Conservation (phyloP, 805 yeast genomes). For the Maudiozyma barnettii region DNA sequence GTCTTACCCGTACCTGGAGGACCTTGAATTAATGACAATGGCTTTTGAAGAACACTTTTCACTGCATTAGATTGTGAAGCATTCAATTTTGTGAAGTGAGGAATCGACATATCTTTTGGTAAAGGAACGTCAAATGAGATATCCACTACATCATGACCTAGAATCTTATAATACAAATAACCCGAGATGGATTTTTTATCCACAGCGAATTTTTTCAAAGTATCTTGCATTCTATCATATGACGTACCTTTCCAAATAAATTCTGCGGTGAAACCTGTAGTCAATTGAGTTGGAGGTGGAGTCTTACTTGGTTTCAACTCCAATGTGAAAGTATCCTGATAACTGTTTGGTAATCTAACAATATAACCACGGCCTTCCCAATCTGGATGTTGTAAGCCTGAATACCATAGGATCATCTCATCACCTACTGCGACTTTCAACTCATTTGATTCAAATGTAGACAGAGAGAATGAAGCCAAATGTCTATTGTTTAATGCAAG, state of each 20-base stretch:
- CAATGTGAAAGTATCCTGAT: constrained; percentile 58
- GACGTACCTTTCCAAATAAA: constrained; percentile 85
- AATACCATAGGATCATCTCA: constrained; percentile 59
- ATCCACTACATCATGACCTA: constrained; percentile 70
- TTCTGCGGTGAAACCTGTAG: constrained; percentile 68
- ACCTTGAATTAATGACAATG: constrained; percentile 80
- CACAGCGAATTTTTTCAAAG: constrained; percentile 62
- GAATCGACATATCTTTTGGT: constrained; percentile 54
- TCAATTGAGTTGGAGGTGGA: constrained; percentile 44
- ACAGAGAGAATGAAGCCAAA: constrained; percentile 57
- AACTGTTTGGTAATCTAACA: constrained; percentile 57
- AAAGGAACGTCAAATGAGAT: constrained; percentile 51
- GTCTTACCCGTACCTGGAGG: constrained; percentile 98
- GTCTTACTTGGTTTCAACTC: constrained; percentile 44
- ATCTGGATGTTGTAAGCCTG: constrained; percentile 44
- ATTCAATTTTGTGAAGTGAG: constrained; percentile 62
- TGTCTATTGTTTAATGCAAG: constrained; percentile 54
- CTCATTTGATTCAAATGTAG: constrained; percentile 56
- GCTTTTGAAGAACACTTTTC: constrained; percentile 53
- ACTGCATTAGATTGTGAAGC: constrained; percentile 76
- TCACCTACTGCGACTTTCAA: constrained; percentile 77
- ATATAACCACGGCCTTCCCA: constrained; percentile 74
- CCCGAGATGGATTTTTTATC: constrained; percentile 61
- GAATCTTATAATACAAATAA: constrained; percentile 61
- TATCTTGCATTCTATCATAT: constrained; percentile 74